phyloP scores from a whole-genome alignment of 495 filamentous ascomycete genomes.

The Corynascus novoguineensis region DNA sequence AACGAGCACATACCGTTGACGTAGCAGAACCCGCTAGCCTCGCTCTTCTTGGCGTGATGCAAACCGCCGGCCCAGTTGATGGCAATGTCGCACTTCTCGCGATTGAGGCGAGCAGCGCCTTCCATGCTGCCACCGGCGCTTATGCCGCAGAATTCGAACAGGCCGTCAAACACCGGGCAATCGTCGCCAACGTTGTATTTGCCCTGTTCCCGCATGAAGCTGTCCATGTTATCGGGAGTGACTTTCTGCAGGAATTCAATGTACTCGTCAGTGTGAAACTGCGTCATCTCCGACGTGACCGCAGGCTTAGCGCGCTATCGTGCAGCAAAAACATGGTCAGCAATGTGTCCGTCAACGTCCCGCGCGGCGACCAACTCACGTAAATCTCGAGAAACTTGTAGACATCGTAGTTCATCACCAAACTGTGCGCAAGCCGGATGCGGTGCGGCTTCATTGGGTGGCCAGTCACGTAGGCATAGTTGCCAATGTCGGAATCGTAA shows the following conservation, averaged over 20 bases:
- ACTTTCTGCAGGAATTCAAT: conserved; percentile 96
- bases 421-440: conserved; percentile 89
- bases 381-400: conserved; percentile 99
- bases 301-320: conserved; percentile 90
- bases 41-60: conserved; percentile 94
- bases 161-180: conserved; percentile 94
- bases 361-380: conserved; percentile 48
- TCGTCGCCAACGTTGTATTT: conserved; percentile 98
- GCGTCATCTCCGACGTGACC: conserved; percentile 94
- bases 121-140: conserved; percentile 98
- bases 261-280: conserved; percentile 99
- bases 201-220: conserved; percentile 82
- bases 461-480: conserved; percentile 93
- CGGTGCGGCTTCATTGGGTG: conserved; percentile 99
- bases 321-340: neutral
- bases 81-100: conserved; percentile 92
- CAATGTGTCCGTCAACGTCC: neutral
- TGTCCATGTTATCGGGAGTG: conserved; percentile 98
- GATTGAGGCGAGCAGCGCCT: conserved; percentile 84
- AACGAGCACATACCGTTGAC: conserved; percentile 68
- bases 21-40: conserved; percentile 95
- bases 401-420: conserved; percentile 98
- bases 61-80: conserved; percentile 99
- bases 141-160: conserved; percentile 97
- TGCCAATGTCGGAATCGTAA: conserved; percentile 96